These are phyloP conservation scores for Xerocomellus amylosporus DNA, from an alignment of 768 basidiomycete genomes.

Conservation along the genomic window DNA sequence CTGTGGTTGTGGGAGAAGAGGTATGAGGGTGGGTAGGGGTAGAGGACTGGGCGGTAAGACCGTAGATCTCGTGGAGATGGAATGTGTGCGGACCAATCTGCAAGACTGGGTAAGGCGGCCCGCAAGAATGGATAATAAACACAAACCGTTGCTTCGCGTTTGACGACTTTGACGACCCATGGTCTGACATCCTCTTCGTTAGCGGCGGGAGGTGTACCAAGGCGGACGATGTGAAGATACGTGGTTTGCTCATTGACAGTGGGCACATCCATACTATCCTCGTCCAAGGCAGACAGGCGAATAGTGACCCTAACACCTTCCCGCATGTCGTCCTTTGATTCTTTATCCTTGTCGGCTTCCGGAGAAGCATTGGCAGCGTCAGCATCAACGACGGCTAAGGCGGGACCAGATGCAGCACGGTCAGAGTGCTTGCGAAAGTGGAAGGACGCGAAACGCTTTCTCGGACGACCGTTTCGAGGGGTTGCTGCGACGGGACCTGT, in stretches of 20 bases:
- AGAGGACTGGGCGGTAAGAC: slow-evolving; percentile 63
- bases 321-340: slow-evolving; percentile 45
- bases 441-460: slow-evolving; percentile 65
- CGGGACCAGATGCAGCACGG: slow-evolving; percentile 66
- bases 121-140: not conserved
- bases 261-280: slow-evolving; percentile 62
- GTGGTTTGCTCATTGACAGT: slow-evolving; percentile 84
- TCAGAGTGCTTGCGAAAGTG: slow-evolving; percentile 59
- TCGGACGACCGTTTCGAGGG: slow-evolving; percentile 24
- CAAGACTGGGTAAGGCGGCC: not conserved
- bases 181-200: slow-evolving; percentile 62
- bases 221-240: slow-evolving; percentile 79
- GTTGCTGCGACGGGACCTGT: slow-evolving; percentile 13
- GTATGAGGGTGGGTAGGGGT: slow-evolving; percentile 34
- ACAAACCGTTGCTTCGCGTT: slow-evolving; percentile 80
- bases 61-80: slow-evolving; percentile 94
- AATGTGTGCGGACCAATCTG: slow-evolving; percentile 94
- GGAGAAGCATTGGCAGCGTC: slow-evolving; percentile 39
- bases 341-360: slow-evolving; percentile 41
- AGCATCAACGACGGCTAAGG: slow-evolving; percentile 74
- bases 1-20: slow-evolving; percentile 37
- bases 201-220: slow-evolving; percentile 45
- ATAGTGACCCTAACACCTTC: slow-evolving; percentile 79
- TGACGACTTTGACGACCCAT: slow-evolving; percentile 92
- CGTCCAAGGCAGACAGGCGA: slow-evolving; percentile 77